Base-by-base conservation (phyloP, 352 stramenopile species). In the Pythium volutum region DNA sequence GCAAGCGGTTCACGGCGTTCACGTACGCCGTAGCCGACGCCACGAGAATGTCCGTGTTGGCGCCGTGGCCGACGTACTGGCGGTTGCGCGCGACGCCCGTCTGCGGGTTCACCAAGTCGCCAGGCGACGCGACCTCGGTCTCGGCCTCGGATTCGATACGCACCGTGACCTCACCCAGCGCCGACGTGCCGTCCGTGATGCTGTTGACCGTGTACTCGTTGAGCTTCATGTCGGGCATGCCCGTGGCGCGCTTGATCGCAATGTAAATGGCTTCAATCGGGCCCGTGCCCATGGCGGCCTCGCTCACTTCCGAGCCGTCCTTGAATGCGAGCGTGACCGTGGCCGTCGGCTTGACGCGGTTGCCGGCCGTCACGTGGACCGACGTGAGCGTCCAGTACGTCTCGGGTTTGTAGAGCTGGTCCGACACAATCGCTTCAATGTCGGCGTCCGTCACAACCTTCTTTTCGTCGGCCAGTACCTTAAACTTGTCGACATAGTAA, bases 401-500 rank as follows among this genome's bases (percentile, higher is more conserved):
- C 70, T 95, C 87, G n/a, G 87, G 86, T 74, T 95, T 93, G 79
- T 92, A 95, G 29, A 95, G 69, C 36, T 96, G 86, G 60, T 96
- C 87, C 55, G 82, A 90, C 11, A 97, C 84, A 65, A 97, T 95
- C 15, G 86, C 87, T 61, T 96, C 87, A 69, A 97, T 96, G 69
- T 97, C 88, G 25, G 87, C 88, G 48, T 97, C 88, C 47, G 87
- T 97, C 41, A 97, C 88, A 16, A 86, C 87, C 76, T 97, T 97
- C 85, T 97, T 97, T 68, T 96, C 86, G 56, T 97, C 88, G 25
- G 88, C 88, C 33, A 97, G 67, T 43, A 92, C 69, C 73, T 97
- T 97, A 69, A 96, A 97, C 75, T 96, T 95, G 66, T 95, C 84
- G 16, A 96, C 88, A 70, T 96, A 96, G 71, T 91, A 87, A 69